Percentiles rank a stretch among this genome's conserved stretches.
phyloP scores from a whole-genome alignment of 2,329 filamentous ascomycete species.

The Cladosporium cucumerinum region DNA sequence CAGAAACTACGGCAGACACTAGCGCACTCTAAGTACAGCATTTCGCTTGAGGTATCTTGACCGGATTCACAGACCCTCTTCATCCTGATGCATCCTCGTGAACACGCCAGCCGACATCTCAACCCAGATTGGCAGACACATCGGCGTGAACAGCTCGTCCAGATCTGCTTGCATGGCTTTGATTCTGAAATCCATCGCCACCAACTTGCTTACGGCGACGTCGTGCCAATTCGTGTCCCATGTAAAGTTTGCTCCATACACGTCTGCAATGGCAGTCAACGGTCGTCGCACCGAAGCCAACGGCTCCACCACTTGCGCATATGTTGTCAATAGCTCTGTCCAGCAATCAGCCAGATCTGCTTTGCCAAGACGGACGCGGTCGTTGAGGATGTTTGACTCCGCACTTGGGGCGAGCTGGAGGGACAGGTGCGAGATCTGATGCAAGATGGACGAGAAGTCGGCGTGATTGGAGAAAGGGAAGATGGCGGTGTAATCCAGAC shows the following conservation, averaged over 20 bases:
- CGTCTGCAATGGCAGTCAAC: neutral
- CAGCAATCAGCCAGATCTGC: constrained; percentile 42
- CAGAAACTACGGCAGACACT: neutral
- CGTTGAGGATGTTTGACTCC: constrained; percentile 38
- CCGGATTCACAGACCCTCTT: neutral
- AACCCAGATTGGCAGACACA: constrained; percentile 31
- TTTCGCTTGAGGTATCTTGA: neutral
- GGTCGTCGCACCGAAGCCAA: constrained; percentile 14
- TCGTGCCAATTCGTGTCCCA: constrained; percentile 5
- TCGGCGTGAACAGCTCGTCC: constrained; percentile 26
- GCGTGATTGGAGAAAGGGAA: constrained; percentile 33
- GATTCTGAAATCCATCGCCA: constrained; percentile 23
- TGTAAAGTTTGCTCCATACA: neutral
- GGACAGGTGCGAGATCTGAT: constrained; percentile 30
- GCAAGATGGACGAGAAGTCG: constrained; percentile 26
- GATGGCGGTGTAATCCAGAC: constrained; percentile 34
- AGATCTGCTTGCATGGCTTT: constrained; percentile 25
- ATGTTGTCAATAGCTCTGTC: constrained; percentile 31
- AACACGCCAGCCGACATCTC: constrained; percentile 27
- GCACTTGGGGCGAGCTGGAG: constrained; percentile 44
- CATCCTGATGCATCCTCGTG: neutral
- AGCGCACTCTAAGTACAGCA: neutral
- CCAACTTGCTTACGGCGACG: neutral
- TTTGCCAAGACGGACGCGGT: constrained; percentile 38
- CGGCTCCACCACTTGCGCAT: constrained; percentile 20